Evolutionary conservation across 1,284 basidiomycete species (phyloP), one percentile per base, ranked within the genome.

Genomic region (Melampsora larici-populina): DNA sequence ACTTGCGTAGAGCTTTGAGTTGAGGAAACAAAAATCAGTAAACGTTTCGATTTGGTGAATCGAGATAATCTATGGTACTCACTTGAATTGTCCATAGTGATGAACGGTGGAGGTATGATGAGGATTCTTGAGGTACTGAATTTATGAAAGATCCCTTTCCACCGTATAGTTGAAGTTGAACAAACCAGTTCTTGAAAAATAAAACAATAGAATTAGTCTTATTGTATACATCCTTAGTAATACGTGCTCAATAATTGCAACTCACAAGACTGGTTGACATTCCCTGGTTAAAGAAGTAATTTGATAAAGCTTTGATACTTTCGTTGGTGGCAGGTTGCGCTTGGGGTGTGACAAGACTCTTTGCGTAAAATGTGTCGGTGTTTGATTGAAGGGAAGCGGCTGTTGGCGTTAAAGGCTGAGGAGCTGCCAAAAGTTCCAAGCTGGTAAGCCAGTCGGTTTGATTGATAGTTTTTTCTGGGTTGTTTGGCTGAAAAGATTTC

Each of bases 321-420:
- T 74, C 63, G 11, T 76, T 40, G 29, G 79, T 74, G 40, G 82
- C 46, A 18, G 80, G 80, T 21, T 36, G 31, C 1, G 69, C 65
- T 67, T 76, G 64, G 13, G 81, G 81, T 18, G 80, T 82, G 66
- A 80, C 79, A 40, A 82, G 66, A 17, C 66, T 72, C 78, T 82
- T 81, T 36, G 81, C 80, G 64, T 80, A 81, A 71, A 81, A 81
- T 29, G 80, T 75, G 55, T 81, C 40, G 6, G 11, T 43, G 40
- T 43, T 43, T 43, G 5, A 4, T 43, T 43, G 29, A n/a, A 18
- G 46, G 7, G 24, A 46, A 49, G 43, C 58, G 29, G n/a, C 24
- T 64, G 63, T 36, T 43, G 40, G 15, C 63, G 36, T 36, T 63
- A 75, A 13, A 75, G 49, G 9, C 51, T 67, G 72, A 15, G n/a